Base-by-base conservation (phyloP, 2,329 filamentous ascomycete genomes). In the Epichloe gansuensis region DNA sequence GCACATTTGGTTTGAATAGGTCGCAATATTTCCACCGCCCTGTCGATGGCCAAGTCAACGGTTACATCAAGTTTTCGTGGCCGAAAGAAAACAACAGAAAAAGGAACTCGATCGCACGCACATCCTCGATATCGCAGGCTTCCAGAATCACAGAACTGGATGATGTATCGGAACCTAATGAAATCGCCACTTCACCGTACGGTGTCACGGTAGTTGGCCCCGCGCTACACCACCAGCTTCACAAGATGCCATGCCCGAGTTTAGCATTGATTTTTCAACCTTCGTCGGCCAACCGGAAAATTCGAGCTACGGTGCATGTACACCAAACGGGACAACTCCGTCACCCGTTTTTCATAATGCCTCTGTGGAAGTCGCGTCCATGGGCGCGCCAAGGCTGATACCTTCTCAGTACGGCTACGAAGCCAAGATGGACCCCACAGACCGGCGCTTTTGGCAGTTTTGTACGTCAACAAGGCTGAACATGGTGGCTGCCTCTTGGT, bases 1-100 rank as follows among this genome's bases (percentile, higher is more conserved):
- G 63, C 12, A 61, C 58, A 3, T 62, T 69, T 46, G 59, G 62
- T 21, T 52, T 58, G 21, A 56, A 54, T 1, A 34, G 47, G 4
- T 31, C 48, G 4, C 62, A 59, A 44, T 62, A 58, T 2, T 69
- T 64, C 51, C 11, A 44, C 42, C 62, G 67, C 5, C 68, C 68
- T 1, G 38, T 56, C 3, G 63, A 66, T 42, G 68, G 68, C 15
- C 60, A 61, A 44, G 65, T 70, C 35, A 69, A 70, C 48, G 66
- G 67, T 2, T 70, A 70, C 54, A 62, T 70, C 53, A 70, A 70
- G 51, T 67, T 70, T 46, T 61, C 65, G 48, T 69, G 67, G 67
- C 62, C 63, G n/a, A 49, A 60, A 44, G 55, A 55, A 42, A 46
- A 34, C 31, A 34, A 35, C 6, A 46, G 43, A 5, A 46, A 48